phyloP scores from a whole-genome alignment of 352 stramenopile genomes.

The Thraustotheca clavata region DNA sequence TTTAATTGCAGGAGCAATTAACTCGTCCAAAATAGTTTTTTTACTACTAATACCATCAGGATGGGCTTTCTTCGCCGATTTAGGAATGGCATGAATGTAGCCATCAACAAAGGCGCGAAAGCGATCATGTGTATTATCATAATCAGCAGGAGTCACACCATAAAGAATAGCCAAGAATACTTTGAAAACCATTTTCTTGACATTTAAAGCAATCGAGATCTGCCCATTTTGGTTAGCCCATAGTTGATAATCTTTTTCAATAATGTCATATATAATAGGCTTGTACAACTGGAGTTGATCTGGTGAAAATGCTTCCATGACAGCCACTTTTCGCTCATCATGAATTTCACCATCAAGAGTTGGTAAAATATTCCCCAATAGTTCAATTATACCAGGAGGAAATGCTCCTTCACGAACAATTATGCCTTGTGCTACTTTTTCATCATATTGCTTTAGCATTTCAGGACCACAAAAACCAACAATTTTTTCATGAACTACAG shows the following conservation, averaged over 20 bases:
- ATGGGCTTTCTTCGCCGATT: background rate
- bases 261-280: background rate
- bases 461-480: conserved; percentile 5
- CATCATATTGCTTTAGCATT: background rate
- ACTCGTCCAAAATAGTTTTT: background rate
- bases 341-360: conserved; percentile 4
- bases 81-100: background rate
- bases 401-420: background rate
- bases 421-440: background rate
- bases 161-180: conserved; percentile 6
- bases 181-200: background rate
- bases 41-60: background rate
- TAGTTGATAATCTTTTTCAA: background rate
- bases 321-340: background rate
- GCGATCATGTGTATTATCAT: background rate
- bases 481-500: background rate
- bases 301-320: background rate
- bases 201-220: conserved; percentile 4
- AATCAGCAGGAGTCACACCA: too few relatives aligned
- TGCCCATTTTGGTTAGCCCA: background rate
- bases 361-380: background rate
- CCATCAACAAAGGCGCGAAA: background rate
- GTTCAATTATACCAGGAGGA: background rate
- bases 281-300: conserved; percentile 1
- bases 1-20: background rate